These are phyloP conservation scores for Carex littledalei DNA, from an alignment of 176 grass and related monocot species.

Conservation along the genomic window DNA sequence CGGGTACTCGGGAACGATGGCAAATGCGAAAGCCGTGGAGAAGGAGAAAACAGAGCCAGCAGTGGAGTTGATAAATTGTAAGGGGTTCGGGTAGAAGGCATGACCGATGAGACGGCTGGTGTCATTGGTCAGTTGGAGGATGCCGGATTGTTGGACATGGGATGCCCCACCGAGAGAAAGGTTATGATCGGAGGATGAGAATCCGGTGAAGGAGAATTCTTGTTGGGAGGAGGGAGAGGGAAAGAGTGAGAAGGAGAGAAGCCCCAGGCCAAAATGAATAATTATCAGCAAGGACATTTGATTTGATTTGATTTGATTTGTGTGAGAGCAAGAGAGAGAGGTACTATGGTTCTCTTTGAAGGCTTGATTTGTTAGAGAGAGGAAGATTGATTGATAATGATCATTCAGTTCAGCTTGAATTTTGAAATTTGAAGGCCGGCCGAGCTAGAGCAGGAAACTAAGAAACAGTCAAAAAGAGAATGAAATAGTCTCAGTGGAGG, in stretches of 20 bases:
- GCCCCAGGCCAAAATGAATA: background rate
- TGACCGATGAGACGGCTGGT: slow-evolving; percentile 58
- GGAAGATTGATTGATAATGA: no score
- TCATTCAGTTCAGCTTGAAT: no score
- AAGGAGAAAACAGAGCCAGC: slow-evolving; percentile 52
- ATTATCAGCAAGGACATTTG: background rate
- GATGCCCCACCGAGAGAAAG: slow-evolving; percentile 46
- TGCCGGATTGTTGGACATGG: slow-evolving; percentile 36
- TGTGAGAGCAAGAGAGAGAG: background rate
- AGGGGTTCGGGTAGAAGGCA: slow-evolving; percentile 23
- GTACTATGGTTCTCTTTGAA: background rate
- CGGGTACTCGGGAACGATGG: slow-evolving; percentile 66
- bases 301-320: background rate
- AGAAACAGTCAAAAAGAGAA: no score
- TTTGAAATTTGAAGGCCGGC: no score
- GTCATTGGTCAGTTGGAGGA: slow-evolving; percentile 71
- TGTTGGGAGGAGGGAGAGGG: background rate
- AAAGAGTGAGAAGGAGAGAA: background rate
- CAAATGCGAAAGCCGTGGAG: slow-evolving; percentile 69
- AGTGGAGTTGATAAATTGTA: slow-evolving; percentile 42
- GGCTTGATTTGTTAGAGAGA: no score
- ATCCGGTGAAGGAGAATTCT: slow-evolving; percentile 54
- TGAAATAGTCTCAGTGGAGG: no score
- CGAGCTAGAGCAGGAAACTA: no score
- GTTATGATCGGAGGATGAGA: slow-evolving; percentile 23